Evolutionary conservation across 306 rosid species (phyloP), one percentile per base, ranked within the genome.

Genomic region (Sophora flavescens): DNA sequence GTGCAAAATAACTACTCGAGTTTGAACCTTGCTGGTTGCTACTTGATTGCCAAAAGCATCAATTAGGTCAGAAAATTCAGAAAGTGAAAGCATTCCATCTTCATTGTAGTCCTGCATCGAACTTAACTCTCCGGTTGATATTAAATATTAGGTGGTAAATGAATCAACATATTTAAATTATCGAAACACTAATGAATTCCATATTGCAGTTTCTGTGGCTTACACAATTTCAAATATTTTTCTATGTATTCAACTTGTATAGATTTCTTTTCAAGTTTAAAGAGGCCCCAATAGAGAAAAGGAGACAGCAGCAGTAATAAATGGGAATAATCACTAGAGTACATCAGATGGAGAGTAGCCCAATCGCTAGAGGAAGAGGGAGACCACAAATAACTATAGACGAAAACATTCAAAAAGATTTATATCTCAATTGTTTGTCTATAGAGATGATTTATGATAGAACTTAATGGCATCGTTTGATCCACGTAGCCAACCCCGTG

Each of bases 1-100:
- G 39, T 26, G 45, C 1, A 45, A 80, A 75, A 54, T 48, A 68
- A 60, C 18, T 33, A 36, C 53, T 63, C 42, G 41, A 45, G 50
- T 38, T 30, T 82, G 83, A 76, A 95, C 98, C 98, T 92, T 94
- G 69, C 56, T 50, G 15, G 79, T 87, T 78, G 97, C 98, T 84
- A 82, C 66, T 83, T 85, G 88, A 83, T 95, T 95, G 39, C 98
- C 97, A 82, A 95, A 95, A 81, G 98, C 98, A 70, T 86, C 86
- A 78, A 95, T 81, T 56, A 95, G 87, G 50, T 80, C 90, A 58
- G 92, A 92, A 88, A 95, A 95, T 79, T 95, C 97, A 66, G 93
- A 35, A 56, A 86, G 86, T 28, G 98, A 95, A 72, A 95, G 97
- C 81, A 54, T 77, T 42, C 97, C 98, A 84, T 95, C 97, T 85